These are phyloP conservation scores for Septoria linicola DNA, from an alignment of 2,329 filamentous ascomycete genomes.

Conservation along the genomic window DNA sequence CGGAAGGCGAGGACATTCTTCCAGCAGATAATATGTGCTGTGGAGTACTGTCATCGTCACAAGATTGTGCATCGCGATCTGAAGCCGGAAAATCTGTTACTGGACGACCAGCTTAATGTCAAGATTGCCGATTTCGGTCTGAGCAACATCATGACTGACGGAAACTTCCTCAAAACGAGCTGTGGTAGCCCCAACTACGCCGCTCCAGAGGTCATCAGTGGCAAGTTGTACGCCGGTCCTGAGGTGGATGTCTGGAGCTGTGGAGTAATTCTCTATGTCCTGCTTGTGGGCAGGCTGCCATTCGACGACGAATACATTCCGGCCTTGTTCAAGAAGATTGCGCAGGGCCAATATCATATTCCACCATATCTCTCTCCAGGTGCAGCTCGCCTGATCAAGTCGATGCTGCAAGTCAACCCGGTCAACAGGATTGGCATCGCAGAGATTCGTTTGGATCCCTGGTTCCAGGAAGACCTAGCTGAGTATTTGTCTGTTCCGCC, in stretches of 20 bases:
- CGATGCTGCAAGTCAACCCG: constrained; percentile 93
- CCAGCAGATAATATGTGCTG: constrained; percentile 97
- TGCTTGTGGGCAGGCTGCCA: constrained; percentile 69
- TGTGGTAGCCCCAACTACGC: constrained; percentile 98
- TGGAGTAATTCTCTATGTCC: constrained; percentile 65
- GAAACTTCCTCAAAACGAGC: constrained; percentile 97
- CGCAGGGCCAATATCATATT: constrained; percentile 87
- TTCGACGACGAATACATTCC: constrained; percentile 99
- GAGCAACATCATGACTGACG: constrained; percentile 99
- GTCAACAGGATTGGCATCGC: constrained; percentile 91
- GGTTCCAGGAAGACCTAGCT: constrained; percentile 87
- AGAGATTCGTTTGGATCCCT: constrained; percentile 88
- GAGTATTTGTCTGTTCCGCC: constrained; percentile 82
- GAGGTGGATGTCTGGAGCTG: constrained; percentile 98
- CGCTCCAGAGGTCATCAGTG: constrained; percentile 94
- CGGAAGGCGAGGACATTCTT: constrained; percentile 95
- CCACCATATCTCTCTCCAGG: constrained; percentile 87
- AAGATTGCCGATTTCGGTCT: constrained; percentile 99
- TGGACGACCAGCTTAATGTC: constrained; percentile 94
- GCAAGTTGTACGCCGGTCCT: constrained; percentile 93
- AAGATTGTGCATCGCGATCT: constrained; percentile 98
- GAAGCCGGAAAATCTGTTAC: constrained; percentile 93
- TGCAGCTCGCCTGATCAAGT: constrained; percentile 77
- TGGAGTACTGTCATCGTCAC: constrained; percentile 97
- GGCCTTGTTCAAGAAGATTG: constrained; percentile 95